Evolutionary conservation across 148 eudicot genomes (phyloP).

Genomic region (Drosera capensis): DNA sequence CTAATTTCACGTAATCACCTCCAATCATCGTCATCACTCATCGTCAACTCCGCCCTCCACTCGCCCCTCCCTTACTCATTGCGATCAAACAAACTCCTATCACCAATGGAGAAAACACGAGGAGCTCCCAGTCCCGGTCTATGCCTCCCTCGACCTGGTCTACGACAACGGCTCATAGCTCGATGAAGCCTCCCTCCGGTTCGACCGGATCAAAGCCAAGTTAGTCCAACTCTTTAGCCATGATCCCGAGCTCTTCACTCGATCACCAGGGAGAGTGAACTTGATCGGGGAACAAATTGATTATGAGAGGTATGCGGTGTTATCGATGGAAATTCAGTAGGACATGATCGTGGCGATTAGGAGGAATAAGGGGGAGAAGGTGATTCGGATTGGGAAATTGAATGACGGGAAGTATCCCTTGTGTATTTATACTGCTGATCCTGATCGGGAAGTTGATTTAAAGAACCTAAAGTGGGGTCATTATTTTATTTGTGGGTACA

Average conservation of each 20-base stretch:
- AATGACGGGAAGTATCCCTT: conserved; percentile 49
- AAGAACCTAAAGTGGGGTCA: conserved; percentile 96
- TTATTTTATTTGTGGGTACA: conserved; percentile 96
- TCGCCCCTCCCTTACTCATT: too few relatives aligned
- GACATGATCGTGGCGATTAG: conserved; percentile 79
- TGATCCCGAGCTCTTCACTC: conserved; percentile 50
- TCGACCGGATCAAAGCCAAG: conserved; percentile 47
- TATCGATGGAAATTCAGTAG: conserved; percentile 87
- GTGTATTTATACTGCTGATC: conserved; percentile 78
- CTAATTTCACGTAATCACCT: too few relatives aligned
- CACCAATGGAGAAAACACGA: conserved; percentile 61
- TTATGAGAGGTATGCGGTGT: conserved; percentile 88
- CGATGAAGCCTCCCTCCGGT: conserved; percentile 69
- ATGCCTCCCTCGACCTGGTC: conserved; percentile 32
- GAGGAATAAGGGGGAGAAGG: conserved; percentile 24
- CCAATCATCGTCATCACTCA: too few relatives aligned
- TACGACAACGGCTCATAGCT: conserved; percentile 56
- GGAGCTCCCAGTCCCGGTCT: conserved; percentile 63
- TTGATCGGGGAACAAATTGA: conserved; percentile 97
- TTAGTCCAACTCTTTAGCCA: conserved; percentile 48
- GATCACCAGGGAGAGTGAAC: conserved; percentile 93
- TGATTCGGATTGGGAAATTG: conserved; percentile 57
- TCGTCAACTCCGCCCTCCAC: too few relatives aligned
- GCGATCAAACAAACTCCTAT: too few relatives aligned
- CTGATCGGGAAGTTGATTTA: conserved; percentile 78